These are phyloP conservation scores for Candida insectalens DNA, from an alignment of 805 yeast genomes.

Conservation along the genomic window DNA sequence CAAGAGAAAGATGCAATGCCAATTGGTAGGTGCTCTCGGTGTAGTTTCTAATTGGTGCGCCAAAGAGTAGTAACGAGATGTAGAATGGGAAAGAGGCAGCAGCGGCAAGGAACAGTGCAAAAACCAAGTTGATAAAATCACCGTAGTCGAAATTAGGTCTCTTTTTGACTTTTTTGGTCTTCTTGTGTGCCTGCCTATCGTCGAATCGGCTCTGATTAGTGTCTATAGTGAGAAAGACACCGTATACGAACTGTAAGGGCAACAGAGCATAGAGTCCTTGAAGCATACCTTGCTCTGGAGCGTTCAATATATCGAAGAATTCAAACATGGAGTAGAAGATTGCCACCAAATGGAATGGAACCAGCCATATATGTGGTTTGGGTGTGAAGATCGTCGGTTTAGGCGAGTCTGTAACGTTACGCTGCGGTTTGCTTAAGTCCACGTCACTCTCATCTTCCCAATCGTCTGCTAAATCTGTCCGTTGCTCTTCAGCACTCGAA, in stretches of 20 bases:
- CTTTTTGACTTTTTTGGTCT: slow-evolving; percentile 10
- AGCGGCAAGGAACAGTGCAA: slow-evolving; percentile 8
- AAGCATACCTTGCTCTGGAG: neutral
- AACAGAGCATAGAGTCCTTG: neutral
- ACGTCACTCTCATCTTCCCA: neutral
- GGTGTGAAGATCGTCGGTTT: slow-evolving; percentile 2
- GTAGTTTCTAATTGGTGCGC: slow-evolving; percentile 12
- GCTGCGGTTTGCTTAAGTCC: neutral
- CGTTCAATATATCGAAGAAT: neutral
- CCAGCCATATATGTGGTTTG: neutral
- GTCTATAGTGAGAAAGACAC: neutral
- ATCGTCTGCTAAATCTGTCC: too few species aligned
- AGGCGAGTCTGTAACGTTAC: slow-evolving; percentile 1
- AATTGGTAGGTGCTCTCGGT: slow-evolving; percentile 10
- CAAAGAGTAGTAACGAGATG: slow-evolving; percentile 17
- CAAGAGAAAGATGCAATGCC: slow-evolving; percentile 9
- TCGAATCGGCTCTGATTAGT: slow-evolving; percentile 1
- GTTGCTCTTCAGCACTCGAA: too few species aligned
- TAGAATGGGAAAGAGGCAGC: slow-evolving; percentile 19
- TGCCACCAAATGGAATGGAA: slow-evolving; percentile 1
- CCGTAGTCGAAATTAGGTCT: slow-evolving; percentile 6
- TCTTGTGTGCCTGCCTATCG: slow-evolving; percentile 7
- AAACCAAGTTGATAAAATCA: slow-evolving; percentile 7
- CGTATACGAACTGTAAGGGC: neutral
- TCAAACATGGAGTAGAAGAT: neutral